Conservation (phyloP, 495 filamentous ascomycete species). For the Penicillium robsamsonii region DNA sequence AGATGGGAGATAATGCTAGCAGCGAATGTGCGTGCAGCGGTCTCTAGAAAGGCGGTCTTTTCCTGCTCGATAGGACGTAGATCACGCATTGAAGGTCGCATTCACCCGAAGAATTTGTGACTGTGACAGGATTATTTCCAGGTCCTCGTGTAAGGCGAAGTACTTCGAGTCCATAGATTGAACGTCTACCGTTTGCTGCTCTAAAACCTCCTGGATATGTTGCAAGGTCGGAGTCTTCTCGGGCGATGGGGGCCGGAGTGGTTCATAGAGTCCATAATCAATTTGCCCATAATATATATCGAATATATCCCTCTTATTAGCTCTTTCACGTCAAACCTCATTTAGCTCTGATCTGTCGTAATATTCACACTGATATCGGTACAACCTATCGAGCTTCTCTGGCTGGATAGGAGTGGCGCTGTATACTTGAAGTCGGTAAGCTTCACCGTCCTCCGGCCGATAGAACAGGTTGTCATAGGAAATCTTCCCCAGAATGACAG, state of each 20-base stretch:
- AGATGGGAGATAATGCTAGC: no score
- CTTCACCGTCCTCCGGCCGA: background rate
- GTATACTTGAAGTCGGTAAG: background rate
- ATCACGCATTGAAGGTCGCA: background rate
- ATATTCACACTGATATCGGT: background rate
- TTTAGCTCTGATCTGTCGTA: no score
- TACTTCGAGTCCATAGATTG: background rate
- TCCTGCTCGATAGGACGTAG: background rate
- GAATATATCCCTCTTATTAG: no score
- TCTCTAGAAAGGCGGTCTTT: background rate
- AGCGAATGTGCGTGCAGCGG: background rate
- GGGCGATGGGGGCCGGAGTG: no score
- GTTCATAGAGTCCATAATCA: no score
- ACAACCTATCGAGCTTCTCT: background rate
- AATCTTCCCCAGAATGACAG: background rate
- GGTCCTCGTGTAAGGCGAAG: background rate
- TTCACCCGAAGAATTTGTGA: background rate
- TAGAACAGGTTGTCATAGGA: background rate
- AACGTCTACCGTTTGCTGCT: background rate
- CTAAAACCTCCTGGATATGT: no score
- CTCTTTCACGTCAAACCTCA: no score
- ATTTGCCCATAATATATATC: no score
- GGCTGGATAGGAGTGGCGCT: background rate
- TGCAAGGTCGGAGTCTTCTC: no score
- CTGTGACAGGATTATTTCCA: background rate